phyloP scores from a whole-genome alignment of 805 yeast genomes.

The Candida glaebosa region DNA sequence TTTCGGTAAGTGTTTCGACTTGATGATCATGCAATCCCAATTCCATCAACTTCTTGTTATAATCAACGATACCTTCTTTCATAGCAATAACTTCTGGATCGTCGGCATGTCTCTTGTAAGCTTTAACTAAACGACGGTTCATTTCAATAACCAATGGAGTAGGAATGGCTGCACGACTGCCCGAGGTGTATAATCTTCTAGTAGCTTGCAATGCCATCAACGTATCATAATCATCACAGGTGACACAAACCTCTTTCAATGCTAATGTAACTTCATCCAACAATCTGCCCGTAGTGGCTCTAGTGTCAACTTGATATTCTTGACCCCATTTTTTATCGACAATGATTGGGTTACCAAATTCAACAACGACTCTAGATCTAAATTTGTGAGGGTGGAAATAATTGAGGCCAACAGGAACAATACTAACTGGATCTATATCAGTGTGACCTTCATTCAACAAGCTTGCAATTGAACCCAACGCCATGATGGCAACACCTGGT shows the following conservation, averaged over 20 bases:
- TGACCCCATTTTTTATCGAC: slow-evolving; percentile 27
- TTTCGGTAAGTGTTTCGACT: slow-evolving; percentile 26
- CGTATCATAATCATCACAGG: slow-evolving; percentile 41
- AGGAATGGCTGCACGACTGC: slow-evolving; percentile 32
- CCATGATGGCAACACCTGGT: slow-evolving; percentile 46
- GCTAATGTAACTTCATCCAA: slow-evolving; percentile 29
- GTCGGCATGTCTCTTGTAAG: slow-evolving; percentile 31
- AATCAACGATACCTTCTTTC: slow-evolving; percentile 27
- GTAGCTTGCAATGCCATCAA: slow-evolving; percentile 43
- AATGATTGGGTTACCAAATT: slow-evolving; percentile 40
- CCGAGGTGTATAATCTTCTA: slow-evolving; percentile 35
- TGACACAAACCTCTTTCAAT: slow-evolving; percentile 37
- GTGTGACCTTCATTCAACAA: slow-evolving; percentile 15
- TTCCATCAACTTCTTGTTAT: slow-evolving; percentile 27
- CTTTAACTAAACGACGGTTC: slow-evolving; percentile 36
- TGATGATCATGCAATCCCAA: slow-evolving; percentile 41
- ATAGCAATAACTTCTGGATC: slow-evolving; percentile 31
- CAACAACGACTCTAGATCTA: slow-evolving; percentile 39
- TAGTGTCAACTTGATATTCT: slow-evolving; percentile 22
- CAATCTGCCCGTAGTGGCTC: slow-evolving; percentile 24
- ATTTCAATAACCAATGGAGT: slow-evolving; percentile 40
- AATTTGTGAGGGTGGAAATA: slow-evolving; percentile 42
- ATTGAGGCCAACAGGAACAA: slow-evolving; percentile 41
- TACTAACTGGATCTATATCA: slow-evolving; percentile 22
- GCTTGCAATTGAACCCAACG: slow-evolving; percentile 36